Percentiles rank a stretch among this genome's conserved stretches.
These are phyloP conservation scores for Lablab purpureus DNA, from an alignment of 306 rosid species.

Conservation along the genomic window DNA sequence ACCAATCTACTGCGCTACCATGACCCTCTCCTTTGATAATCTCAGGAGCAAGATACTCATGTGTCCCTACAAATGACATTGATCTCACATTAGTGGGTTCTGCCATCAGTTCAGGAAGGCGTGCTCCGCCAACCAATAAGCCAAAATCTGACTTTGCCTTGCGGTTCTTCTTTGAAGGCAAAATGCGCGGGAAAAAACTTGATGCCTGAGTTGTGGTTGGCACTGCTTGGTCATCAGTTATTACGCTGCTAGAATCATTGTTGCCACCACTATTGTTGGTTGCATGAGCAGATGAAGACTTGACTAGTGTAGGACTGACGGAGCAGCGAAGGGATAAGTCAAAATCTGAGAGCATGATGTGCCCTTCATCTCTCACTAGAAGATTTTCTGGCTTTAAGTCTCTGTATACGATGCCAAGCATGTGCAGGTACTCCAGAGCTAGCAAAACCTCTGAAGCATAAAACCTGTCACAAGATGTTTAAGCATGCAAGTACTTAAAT, in stretches of 20 bases:
- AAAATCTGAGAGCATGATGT: constrained; percentile 95
- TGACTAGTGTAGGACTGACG: constrained; percentile 79
- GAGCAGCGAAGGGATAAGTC: constrained; percentile 92
- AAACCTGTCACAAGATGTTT: constrained; percentile 62
- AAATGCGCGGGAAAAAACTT: constrained; percentile 76
- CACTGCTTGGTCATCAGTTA: constrained; percentile 57
- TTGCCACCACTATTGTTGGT: constrained; percentile 15
- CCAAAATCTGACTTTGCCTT: constrained; percentile 91
- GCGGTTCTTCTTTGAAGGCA: constrained; percentile 75
- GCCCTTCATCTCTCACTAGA: constrained; percentile 86
- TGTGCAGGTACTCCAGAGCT: constrained; percentile 94
- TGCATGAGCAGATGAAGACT: constrained; percentile 68
- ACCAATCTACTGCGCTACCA: constrained; percentile 97
- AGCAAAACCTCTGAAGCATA: constrained; percentile 83
- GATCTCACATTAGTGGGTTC: constrained; percentile 90
- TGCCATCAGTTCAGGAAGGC: constrained; percentile 91
- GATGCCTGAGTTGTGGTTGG: constrained; percentile 60
- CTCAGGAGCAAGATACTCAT: constrained; percentile 92
- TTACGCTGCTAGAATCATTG: constrained; percentile 41
- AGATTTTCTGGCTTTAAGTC: constrained; percentile 94
- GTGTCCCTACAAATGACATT: constrained; percentile 97
- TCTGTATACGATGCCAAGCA: constrained; percentile 94
- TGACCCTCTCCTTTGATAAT: constrained; percentile 94
- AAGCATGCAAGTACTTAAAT: constrained; percentile 27
- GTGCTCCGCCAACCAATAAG: constrained; percentile 57